These are phyloP conservation scores for Sphenostylis stenocarpa DNA, from an alignment of 306 rosid genomes.

Conservation along the genomic window DNA sequence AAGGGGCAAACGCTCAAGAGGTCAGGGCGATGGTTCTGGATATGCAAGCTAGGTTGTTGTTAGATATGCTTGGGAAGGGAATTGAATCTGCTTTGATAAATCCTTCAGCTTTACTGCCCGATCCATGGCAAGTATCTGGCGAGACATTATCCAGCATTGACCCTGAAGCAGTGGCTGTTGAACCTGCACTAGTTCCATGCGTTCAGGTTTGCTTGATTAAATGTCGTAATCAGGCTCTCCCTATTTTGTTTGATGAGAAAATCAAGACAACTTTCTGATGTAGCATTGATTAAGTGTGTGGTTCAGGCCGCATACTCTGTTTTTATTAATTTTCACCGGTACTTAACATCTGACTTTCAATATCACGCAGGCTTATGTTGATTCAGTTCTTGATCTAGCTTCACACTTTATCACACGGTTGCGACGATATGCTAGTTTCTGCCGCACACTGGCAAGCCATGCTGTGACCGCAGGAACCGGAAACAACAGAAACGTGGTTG, in stretches of 20 bases:
- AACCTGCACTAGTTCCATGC: conserved; percentile 69
- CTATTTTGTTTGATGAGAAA: conserved; percentile 11
- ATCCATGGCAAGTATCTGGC: conserved; percentile 78
- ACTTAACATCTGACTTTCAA: conserved; percentile 17
- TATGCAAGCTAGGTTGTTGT: conserved; percentile 99
- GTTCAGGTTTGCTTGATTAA: conserved; percentile 62
- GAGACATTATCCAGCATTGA: conserved; percentile 72
- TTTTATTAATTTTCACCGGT: background rate
- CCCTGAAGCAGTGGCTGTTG: conserved; percentile 80
- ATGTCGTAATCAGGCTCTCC: conserved; percentile 9
- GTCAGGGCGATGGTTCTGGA: conserved; percentile 97
- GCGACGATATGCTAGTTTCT: conserved; percentile 90
- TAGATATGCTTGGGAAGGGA: conserved; percentile 98
- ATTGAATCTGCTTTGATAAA: conserved; percentile 88
- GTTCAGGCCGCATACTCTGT: background rate
- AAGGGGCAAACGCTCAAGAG: conserved; percentile 96
- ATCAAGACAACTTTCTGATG: background rate
- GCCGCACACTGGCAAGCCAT: conserved; percentile 94
- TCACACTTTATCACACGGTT: conserved; percentile 95
- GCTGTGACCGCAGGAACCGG: conserved; percentile 87
- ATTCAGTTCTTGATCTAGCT: conserved; percentile 98
- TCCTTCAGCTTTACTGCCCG: conserved; percentile 79
- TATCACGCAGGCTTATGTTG: conserved; percentile 83
- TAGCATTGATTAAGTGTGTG: background rate
- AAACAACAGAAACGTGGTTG: conserved; percentile 79